These are phyloP conservation scores for Trypanosoma avium DNA, from an alignment of 208 protist genomes.

Conservation along the genomic window DNA sequence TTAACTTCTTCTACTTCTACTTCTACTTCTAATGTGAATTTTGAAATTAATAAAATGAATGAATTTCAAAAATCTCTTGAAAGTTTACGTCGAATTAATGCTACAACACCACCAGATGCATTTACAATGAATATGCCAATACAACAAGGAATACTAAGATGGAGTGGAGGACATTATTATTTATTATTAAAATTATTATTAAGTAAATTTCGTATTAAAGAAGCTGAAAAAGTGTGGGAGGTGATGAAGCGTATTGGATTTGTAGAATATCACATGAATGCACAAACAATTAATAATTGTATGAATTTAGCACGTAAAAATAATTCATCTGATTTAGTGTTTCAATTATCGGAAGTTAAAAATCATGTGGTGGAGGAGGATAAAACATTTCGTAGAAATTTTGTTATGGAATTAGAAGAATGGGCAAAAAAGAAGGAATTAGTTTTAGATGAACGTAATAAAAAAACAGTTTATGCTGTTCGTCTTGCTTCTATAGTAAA, in stretches of 20 bases:
- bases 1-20: neutral
- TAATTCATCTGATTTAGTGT: slow-evolving; percentile 12
- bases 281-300: slow-evolving; percentile 49
- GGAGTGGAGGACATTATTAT: slow-evolving; percentile 69
- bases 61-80: slow-evolving; percentile 42
- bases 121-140: slow-evolving; percentile 1
- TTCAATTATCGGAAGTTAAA: slow-evolving; percentile 20
- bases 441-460: slow-evolving; percentile 33
- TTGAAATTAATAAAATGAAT: too few species aligned
- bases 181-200: slow-evolving; percentile 67
- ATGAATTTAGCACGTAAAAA: slow-evolving; percentile 40
- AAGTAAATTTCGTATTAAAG: slow-evolving; percentile 38
- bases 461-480: slow-evolving; percentile 29
- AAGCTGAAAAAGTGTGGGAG: slow-evolving; percentile 59
- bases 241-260: slow-evolving; percentile 74
- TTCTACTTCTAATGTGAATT: neutral
- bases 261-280: slow-evolving; percentile 57
- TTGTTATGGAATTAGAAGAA: slow-evolving; percentile 57
- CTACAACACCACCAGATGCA: slow-evolving; percentile 21
- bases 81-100: slow-evolving; percentile 32
- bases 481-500: slow-evolving; percentile 47
- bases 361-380: slow-evolving; percentile 20
- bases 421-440: slow-evolving; percentile 37
- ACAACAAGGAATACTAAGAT: slow-evolving; percentile 57
- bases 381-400: slow-evolving; percentile 41